These are phyloP conservation scores for Penicillium digitatum DNA, from an alignment of 2,329 filamentous ascomycete species.

Conservation along the genomic window DNA sequence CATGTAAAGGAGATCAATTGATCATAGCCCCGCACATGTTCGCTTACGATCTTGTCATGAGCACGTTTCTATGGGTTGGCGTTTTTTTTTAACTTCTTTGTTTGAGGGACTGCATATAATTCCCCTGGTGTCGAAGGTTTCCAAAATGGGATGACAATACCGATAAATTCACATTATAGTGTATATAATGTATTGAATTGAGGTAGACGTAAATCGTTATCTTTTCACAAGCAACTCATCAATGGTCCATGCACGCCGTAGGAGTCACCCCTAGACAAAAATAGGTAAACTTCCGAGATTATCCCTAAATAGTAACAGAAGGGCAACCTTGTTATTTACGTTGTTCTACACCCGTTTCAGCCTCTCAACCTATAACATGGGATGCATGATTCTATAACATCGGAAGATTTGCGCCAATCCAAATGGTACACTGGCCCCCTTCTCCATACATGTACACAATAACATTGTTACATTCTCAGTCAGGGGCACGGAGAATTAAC, in stretches of 20 bases:
- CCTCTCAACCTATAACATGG: background rate
- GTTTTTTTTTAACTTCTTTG: constrained; percentile 19
- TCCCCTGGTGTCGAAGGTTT: constrained; percentile 20
- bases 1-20: constrained; percentile 25
- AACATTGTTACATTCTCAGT: background rate
- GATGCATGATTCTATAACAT: background rate
- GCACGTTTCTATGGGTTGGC: constrained; percentile 26
- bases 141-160: constrained; percentile 10
- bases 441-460: background rate
- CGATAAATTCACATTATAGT: no score
- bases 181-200: background rate
- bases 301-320: background rate
- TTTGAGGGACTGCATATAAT: constrained; percentile 22
- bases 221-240: background rate
- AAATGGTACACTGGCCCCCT: background rate
- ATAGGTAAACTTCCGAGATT: background rate
- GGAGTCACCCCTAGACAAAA: background rate
- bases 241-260: background rate
- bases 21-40: constrained; percentile 18
- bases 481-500: constrained; percentile 8
- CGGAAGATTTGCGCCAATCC: background rate
- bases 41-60: constrained; percentile 25
- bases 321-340: background rate
- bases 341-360: background rate
- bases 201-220: constrained; percentile 2